These are phyloP conservation scores for Pyrenophora tritici-repentis DNA, from an alignment of 2,329 filamentous ascomycete species.

Conservation along the genomic window DNA sequence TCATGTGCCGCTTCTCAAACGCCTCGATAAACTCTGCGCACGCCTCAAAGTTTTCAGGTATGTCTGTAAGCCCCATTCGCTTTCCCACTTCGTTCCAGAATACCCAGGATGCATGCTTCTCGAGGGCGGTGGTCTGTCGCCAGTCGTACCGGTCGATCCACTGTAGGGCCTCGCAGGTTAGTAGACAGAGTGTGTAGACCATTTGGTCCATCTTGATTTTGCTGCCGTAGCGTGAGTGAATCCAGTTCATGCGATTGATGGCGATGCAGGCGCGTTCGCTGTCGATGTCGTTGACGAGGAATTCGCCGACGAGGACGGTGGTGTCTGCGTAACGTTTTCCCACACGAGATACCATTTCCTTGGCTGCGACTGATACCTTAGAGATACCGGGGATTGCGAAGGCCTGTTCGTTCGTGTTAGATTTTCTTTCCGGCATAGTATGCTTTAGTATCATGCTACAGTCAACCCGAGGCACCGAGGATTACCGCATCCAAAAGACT, in stretches of 20 bases:
- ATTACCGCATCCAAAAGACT: too few species aligned
- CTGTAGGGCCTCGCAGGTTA: slow-evolving; percentile 14
- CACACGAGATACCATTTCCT: slow-evolving; percentile 11
- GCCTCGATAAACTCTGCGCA: slow-evolving; percentile 12
- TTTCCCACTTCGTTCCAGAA: slow-evolving; percentile 15
- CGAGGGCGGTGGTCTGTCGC: slow-evolving; percentile 7
- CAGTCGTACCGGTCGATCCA: slow-evolving; percentile 16
- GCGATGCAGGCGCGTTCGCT: slow-evolving; percentile 18
- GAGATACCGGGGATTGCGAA: slow-evolving; percentile 16
- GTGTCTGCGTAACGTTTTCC: slow-evolving; percentile 17
- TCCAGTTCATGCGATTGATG: slow-evolving; percentile 18
- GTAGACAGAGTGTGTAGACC: slow-evolving; percentile 16
- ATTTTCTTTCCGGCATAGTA: background rate
- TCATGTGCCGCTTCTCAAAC: slow-evolving; percentile 12
- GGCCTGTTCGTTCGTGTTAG: background rate
- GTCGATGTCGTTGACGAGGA: slow-evolving; percentile 17
- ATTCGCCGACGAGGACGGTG: slow-evolving; percentile 14
- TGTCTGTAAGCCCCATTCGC: slow-evolving; percentile 13
- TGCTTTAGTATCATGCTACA: too few species aligned
- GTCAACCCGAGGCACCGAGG: too few species aligned
- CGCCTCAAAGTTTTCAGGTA: slow-evolving; percentile 10
- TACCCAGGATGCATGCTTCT: slow-evolving; percentile 14
- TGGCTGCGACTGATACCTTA: slow-evolving; percentile 12
- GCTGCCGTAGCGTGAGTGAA: slow-evolving; percentile 13
- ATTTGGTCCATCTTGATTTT: slow-evolving; percentile 16